Base-by-base conservation (phyloP, 768 basidiomycete genomes). In the Gelatoporia subvermispora region DNA sequence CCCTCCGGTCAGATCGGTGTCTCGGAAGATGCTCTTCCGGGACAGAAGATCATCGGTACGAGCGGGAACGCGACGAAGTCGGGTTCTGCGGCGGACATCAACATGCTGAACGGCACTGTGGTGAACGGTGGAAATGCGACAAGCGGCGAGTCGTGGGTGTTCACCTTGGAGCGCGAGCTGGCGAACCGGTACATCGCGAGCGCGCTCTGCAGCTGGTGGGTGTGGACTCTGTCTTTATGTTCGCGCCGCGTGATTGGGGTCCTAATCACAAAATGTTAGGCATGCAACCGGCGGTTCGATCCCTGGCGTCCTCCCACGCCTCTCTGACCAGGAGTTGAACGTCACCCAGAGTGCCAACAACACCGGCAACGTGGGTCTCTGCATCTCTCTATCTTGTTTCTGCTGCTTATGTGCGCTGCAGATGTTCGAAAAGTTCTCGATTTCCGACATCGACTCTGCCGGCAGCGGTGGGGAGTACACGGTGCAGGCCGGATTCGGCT, bases 361-460 rank as follows among this genome's bases (percentile, higher is more conserved):
- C 64, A 84, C 76, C 7, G 88, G 88, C 3, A 87, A 88, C 53
- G 87, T 88, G 59, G 49, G 85, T 72, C 17, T 45, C 8, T 41
- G 38, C 28, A 13, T 31, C 28, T 13, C 28, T 13, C 28, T 49
- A 9, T 36, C 39, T 22, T 20, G 16, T n/a, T 40, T 13, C 31
- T 17, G 4, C 18, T 47, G 23, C 8, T 16, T 8, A 40, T 25
- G 1, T 10, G 21, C 15, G 21, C 37, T 38, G 0, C 55, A 91
- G 84, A 91, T 92, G 87, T 93, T 82, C 53, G 90, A 92, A 65
- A 90, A 93, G 65, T 93, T 93, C 69, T 91, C 88, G 3, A 78
- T 76, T 36, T 62, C 80, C 9, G 83, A 95, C 49, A 75, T 93
- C 25, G 84, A 89, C 65, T 84, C 82, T 2, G 83, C 86, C 2